Base-by-base conservation (phyloP, 2,329 filamentous ascomycete species). In the Fusarium pseudoanthophilum region DNA sequence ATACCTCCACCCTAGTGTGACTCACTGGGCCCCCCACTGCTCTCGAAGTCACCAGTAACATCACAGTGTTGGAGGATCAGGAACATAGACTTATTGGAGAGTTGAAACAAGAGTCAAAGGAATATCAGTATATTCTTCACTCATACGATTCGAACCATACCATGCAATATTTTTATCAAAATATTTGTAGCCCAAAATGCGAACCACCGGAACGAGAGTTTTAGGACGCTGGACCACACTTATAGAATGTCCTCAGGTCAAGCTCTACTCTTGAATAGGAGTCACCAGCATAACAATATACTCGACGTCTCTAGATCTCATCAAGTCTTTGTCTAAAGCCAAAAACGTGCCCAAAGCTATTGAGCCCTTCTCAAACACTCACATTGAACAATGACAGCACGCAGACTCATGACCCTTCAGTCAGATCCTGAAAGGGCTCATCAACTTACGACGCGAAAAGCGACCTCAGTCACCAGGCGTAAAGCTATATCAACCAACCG, bases 401-500 rank as follows among this genome's bases (percentile, higher is more conserved):
- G 34, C 20, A 39, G 34, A 53, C 34, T 53, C 24, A 28, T 15
- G 20, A 28, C 7, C 20, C 18, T 26, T 39, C 34, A 28, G 24
- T 28, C 4, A 39, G 30, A 7, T 10, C 11, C 14, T 28, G 9
- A 37, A 26, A 37, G 24, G 16, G 8, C 32, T 34, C 30, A 5
- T 24, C 5, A 5, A 51, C 7, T 18, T 14, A 7, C 30, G 11
- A 24, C 8, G 30, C 11, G 21, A 51, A 20, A 14, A 18, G 6
- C n/a, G 8, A 51, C 9, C 11, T 24, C 3, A 18, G 11, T 24
- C 30, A 20, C 4, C 16, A 20, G 16, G 2, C 11, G 14, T 34
- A 13, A 14, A 34, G 9, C 5, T 20, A 8, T 10, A 34, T 34
- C 2, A 7, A 10, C 4, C n/a, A 13, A 7, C 7, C 10, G 4